phyloP scores from a whole-genome alignment of 176 grass and related monocot genomes.

The Ananas comosus region DNA sequence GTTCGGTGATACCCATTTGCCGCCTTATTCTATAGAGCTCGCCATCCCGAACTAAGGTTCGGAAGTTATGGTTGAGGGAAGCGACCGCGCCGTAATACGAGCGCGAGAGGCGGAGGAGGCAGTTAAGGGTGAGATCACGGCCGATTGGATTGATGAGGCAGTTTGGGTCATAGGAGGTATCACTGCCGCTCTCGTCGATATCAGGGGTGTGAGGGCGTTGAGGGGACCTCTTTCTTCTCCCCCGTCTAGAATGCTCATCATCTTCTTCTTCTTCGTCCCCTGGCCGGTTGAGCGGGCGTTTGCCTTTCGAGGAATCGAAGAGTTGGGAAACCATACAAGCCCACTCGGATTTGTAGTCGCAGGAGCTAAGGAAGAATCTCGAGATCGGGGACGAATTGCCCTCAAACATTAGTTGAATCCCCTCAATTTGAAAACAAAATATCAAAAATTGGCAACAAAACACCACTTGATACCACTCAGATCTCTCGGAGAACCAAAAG shows the following conservation, averaged over 20 bases:
- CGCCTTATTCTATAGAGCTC: slow-evolving; percentile 77
- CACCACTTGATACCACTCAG: neutral
- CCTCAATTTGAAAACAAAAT: neutral
- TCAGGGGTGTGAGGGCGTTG: slow-evolving; percentile 75
- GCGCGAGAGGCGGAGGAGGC: slow-evolving; percentile 62
- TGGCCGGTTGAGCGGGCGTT: slow-evolving; percentile 39
- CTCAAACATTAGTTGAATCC: slow-evolving; percentile 49
- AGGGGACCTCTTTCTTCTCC: slow-evolving; percentile 66
- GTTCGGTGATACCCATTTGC: slow-evolving; percentile 48
- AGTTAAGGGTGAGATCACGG: slow-evolving; percentile 65
- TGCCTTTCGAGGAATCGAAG: slow-evolving; percentile 28
- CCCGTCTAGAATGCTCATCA: neutral
- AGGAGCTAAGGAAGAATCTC: slow-evolving; percentile 47
- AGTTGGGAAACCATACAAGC: slow-evolving; percentile 28
- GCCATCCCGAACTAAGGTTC: slow-evolving; percentile 44
- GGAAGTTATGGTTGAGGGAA: slow-evolving; percentile 68
- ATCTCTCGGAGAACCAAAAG: neutral
- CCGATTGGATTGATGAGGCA: slow-evolving; percentile 63
- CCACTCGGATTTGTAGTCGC: slow-evolving; percentile 49
- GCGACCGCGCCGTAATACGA: slow-evolving; percentile 75
- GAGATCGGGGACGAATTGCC: slow-evolving; percentile 47
- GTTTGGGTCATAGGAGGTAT: slow-evolving; percentile 25
- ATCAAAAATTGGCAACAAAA: neutral
- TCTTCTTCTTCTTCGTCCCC: slow-evolving; percentile 30
- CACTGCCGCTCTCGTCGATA: slow-evolving; percentile 26